Evolutionary conservation across 139 green algal genomes (phyloP), one percentile per base, ranked within the genome.

Genomic region (Zygnema circumcarinatum): DNA sequence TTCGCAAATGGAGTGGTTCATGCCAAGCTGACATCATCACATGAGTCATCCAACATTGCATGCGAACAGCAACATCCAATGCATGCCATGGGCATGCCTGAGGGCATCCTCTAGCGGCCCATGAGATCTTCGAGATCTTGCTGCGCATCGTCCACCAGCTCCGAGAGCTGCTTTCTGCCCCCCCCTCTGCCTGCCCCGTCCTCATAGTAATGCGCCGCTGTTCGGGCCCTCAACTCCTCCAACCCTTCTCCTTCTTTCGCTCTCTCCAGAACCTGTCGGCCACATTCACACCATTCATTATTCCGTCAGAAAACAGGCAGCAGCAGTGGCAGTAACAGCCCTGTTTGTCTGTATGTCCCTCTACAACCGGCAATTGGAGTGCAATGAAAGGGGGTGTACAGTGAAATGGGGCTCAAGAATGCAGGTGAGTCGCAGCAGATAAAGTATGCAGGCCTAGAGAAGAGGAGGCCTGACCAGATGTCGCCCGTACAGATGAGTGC

Each of bases 401-500:
- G n/a, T n/a, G n/a, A n/a, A n/a, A n/a, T n/a, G n/a, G n/a, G n/a
- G n/a, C n/a, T n/a, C n/a, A n/a, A n/a, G n/a, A n/a, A n/a, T n/a
- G n/a, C n/a, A n/a, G n/a, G n/a, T n/a, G n/a, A n/a, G n/a, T n/a
- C n/a, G n/a, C n/a, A n/a, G n/a, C n/a, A n/a, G n/a, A n/a, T n/a
- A n/a, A n/a, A n/a, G n/a, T n/a, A n/a, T n/a, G n/a, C n/a, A n/a
- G n/a, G n/a, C n/a, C n/a, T n/a, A n/a, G n/a, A n/a, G 47, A 16
- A 16, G 47, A 7, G 47, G 47, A 62, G 47, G 7, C 16, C 74
- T n/a, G n/a, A 97, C 94, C 47, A 99, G 84, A 0, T 97, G 92
- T 0, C 97, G 92, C 0, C 97, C 97, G 80, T 99, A 99, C 68
- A 99, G 87, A 87, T 99, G 97, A 16, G 94, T 94, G 22, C 94